Percentiles rank a stretch among this genome's conserved stretches.
Evolutionary conservation across 1,284 basidiomycete species (phyloP).

Genomic region (Naganishia cerealis): DNA sequence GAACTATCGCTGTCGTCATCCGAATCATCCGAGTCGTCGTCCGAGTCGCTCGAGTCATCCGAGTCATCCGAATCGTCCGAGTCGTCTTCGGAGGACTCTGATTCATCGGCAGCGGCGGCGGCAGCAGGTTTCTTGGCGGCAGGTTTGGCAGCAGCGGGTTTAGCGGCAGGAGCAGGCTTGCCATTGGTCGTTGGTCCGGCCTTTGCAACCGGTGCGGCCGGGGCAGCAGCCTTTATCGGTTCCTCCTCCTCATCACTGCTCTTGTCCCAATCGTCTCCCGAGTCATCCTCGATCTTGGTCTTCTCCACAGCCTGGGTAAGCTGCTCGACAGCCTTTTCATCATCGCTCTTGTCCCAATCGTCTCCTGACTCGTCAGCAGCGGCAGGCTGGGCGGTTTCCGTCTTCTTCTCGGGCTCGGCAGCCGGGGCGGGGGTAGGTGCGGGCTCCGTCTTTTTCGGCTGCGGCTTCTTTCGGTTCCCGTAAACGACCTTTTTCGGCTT

Average conservation of each 20-base stretch:
- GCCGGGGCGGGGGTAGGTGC: conserved; percentile 42
- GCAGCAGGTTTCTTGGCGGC: conserved; percentile 29
- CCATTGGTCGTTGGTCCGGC: conserved; percentile 44
- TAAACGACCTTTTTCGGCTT: conserved; percentile 73
- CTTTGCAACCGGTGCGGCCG: conserved; percentile 38
- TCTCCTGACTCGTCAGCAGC: conserved; percentile 50
- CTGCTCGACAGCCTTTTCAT: conserved; percentile 42
- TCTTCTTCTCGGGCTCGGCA: conserved; percentile 40
- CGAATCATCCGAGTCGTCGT: conserved; percentile 44
- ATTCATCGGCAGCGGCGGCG: conserved; percentile 25
- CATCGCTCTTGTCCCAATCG: conserved; percentile 52
- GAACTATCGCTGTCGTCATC: conserved; percentile 57
- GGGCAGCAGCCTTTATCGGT: conserved; percentile 19
- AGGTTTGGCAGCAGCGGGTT: conserved; percentile 29
- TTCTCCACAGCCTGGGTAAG: conserved; percentile 44
- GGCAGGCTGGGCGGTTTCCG: conserved; percentile 32
- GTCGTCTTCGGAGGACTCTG: conserved; percentile 42
- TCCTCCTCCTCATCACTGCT: conserved; percentile 69
- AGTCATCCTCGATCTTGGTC: conserved; percentile 45
- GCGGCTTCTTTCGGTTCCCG: conserved; percentile 72
- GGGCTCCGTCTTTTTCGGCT: conserved; percentile 57
- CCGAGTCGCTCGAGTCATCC: conserved; percentile 56
- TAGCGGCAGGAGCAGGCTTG: conserved; percentile 37
- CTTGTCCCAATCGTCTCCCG: conserved; percentile 76
- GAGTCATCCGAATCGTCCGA: conserved; percentile 55